A percentile compares a stretch with the other conserved stretches of the same genome.
Conservation (phyloP, 768 basidiomycete genomes). For the Dentipellis sp. region DNA sequence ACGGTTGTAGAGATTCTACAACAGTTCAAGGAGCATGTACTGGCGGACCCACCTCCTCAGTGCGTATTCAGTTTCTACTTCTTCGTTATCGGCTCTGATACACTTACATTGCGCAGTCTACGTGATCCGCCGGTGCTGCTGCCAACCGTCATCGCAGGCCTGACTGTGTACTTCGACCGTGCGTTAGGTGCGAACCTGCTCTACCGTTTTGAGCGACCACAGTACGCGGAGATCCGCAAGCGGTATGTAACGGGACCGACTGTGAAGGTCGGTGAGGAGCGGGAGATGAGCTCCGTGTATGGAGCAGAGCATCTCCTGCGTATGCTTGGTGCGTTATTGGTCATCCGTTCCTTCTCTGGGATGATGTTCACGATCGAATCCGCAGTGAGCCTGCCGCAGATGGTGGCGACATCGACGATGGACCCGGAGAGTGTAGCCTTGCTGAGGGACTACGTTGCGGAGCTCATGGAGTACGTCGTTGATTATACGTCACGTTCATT, state of each 20-base stretch:
- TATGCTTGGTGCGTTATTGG: slow-evolving; percentile 63
- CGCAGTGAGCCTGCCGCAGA: slow-evolving; percentile 82
- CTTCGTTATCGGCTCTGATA: too few species aligned
- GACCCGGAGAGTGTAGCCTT: slow-evolving; percentile 79
- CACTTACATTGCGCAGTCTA: slow-evolving; percentile 29
- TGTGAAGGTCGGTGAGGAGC: slow-evolving; percentile 59
- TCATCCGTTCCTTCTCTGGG: neutral
- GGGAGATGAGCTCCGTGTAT: slow-evolving; percentile 84
- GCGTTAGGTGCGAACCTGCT: slow-evolving; percentile 83
- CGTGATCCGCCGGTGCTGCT: slow-evolving; percentile 63
- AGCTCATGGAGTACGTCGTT: slow-evolving; percentile 62
- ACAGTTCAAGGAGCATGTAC: slow-evolving; percentile 65
- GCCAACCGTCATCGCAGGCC: slow-evolving; percentile 76
- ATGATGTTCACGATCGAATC: neutral
- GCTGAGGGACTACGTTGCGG: slow-evolving; percentile 84
- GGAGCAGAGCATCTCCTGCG: slow-evolving; percentile 91
- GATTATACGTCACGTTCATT: neutral
- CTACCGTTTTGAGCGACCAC: slow-evolving; percentile 91
- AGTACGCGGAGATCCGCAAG: slow-evolving; percentile 76
- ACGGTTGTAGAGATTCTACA: slow-evolving; percentile 69
- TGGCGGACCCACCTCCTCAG: slow-evolving; percentile 36
- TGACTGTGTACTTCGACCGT: slow-evolving; percentile 90
- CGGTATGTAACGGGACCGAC: slow-evolving; percentile 64
- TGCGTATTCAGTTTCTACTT: slow-evolving; percentile 18
- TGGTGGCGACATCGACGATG: slow-evolving; percentile 85